A percentile compares a stretch with the other conserved stretches of the same genome.
Evolutionary conservation across 768 basidiomycete genomes (phyloP).

Genomic region (Trametes punicea): DNA sequence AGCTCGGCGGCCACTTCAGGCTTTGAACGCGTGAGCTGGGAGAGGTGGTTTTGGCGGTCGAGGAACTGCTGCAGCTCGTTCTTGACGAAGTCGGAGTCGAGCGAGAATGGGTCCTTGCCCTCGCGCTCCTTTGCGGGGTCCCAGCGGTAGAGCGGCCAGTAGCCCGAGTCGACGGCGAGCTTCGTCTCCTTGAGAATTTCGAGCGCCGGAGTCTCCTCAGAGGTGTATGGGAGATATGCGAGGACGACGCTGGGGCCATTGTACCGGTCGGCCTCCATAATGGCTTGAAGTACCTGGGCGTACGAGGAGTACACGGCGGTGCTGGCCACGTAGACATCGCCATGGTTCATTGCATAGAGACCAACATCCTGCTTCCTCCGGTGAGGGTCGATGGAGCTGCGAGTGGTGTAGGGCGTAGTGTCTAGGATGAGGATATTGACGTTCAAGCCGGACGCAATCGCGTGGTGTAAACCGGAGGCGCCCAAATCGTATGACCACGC

Average conservation of each 20-base stretch:
- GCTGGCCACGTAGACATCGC: slow-evolving; percentile 93
- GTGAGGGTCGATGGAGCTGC: slow-evolving; percentile 62
- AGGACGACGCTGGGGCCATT: slow-evolving; percentile 88
- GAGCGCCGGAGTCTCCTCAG: slow-evolving; percentile 74
- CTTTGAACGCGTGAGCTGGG: slow-evolving; percentile 80
- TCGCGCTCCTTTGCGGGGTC: slow-evolving; percentile 81
- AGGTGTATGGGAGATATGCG: slow-evolving; percentile 88
- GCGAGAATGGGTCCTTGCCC: slow-evolving; percentile 76
- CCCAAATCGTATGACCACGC: slow-evolving; percentile 98
- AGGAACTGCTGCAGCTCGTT: slow-evolving; percentile 91
- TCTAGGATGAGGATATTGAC: slow-evolving; percentile 96
- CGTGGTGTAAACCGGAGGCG: slow-evolving; percentile 91
- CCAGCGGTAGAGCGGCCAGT: slow-evolving; percentile 99
- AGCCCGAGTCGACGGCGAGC: slow-evolving; percentile 90
- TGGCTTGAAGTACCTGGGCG: slow-evolving; percentile 85
- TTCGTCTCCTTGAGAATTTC: slow-evolving; percentile 97
- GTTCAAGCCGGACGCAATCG: slow-evolving; percentile 85
- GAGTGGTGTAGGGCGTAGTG: slow-evolving; percentile 81
- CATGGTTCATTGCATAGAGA: slow-evolving; percentile 97
- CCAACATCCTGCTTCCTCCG: slow-evolving; percentile 95
- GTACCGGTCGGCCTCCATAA: slow-evolving; percentile 89
- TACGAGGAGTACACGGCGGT: slow-evolving; percentile 96
- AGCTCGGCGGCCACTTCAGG: slow-evolving; percentile 81
- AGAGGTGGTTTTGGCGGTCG: slow-evolving; percentile 94
- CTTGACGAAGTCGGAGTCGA: slow-evolving; percentile 94